Percentiles rank a stretch among this genome's conserved stretches.
phyloP scores from a whole-genome alignment of 1,284 basidiomycete genomes.

The Ceratobasidium sp. region DNA sequence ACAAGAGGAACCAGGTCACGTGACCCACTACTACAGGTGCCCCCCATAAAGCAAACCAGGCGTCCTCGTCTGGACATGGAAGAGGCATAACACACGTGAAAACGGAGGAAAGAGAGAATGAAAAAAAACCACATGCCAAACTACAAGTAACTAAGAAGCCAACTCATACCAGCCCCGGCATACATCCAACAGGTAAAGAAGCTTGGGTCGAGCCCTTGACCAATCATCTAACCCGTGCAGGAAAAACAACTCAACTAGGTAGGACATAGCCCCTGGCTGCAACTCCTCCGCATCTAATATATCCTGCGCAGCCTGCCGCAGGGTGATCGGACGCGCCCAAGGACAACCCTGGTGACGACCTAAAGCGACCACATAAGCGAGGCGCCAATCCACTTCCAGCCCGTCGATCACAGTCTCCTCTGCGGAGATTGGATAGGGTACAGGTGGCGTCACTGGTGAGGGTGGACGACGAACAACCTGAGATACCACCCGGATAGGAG shows the following conservation, averaged over 20 bases:
- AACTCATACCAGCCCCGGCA: background rate
- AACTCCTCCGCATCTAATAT: background rate
- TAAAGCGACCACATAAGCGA: background rate
- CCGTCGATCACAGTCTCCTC: background rate
- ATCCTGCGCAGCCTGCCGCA: background rate
- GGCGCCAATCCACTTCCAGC: background rate
- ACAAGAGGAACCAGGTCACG: too few species aligned
- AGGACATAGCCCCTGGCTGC: background rate
- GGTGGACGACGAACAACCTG: background rate
- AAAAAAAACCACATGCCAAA: background rate
- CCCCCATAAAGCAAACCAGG: background rate
- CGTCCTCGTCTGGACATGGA: background rate
- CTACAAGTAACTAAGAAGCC: background rate
- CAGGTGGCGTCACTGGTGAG: background rate
- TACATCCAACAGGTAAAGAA: background rate
- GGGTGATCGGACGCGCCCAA: background rate
- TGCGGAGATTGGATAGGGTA: background rate
- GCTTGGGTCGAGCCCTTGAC: background rate
- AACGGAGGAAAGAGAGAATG: background rate
- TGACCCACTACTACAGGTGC: background rate
- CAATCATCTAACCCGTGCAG: conserved; percentile 6
- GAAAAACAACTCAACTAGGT: background rate
- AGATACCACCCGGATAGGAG: too few species aligned
- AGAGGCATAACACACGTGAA: background rate
- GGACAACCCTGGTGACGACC: background rate